Conservation (phyloP, 1,139 yeast genomes). For the Yamadazyma buinensis region DNA sequence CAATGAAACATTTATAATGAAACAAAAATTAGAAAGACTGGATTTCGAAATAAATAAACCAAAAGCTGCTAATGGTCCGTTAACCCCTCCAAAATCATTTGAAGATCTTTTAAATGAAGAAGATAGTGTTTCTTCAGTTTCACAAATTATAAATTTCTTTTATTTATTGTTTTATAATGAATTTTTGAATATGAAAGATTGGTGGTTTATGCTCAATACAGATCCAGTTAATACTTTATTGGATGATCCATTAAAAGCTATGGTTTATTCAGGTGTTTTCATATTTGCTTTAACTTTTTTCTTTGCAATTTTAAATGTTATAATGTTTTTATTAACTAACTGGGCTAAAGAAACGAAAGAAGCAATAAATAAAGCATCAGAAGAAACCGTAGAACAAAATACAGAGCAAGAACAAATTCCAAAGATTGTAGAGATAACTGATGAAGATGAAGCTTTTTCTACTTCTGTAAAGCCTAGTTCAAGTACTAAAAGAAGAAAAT, state of each 20-base stretch:
- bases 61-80: slow-evolving; percentile 32
- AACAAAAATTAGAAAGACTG: slow-evolving; percentile 52
- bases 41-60: slow-evolving; percentile 36
- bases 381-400: not conserved
- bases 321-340: slow-evolving; percentile 19
- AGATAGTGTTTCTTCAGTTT: slow-evolving; percentile 15
- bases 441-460: slow-evolving; percentile 5
- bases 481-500: slow-evolving; percentile 5
- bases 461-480: slow-evolving; percentile 1
- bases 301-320: slow-evolving; percentile 38
- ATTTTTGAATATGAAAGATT: slow-evolving; percentile 24
- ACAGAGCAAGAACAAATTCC: slow-evolving; percentile 9
- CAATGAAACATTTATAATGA: slow-evolving; percentile 65
- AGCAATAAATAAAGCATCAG: slow-evolving; percentile 9
- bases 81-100: slow-evolving; percentile 36
- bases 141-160: slow-evolving; percentile 21
- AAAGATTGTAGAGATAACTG: slow-evolving; percentile 15
- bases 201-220: slow-evolving; percentile 31
- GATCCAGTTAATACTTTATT: slow-evolving; percentile 42
- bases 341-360: slow-evolving; percentile 19
- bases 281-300: slow-evolving; percentile 34
- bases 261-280: slow-evolving; percentile 41
- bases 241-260: slow-evolving; percentile 46
- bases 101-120: slow-evolving; percentile 34
- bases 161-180: slow-evolving; percentile 19